A percentile compares a stretch with the other conserved stretches of the same genome.
phyloP scores from a whole-genome alignment of 2,329 filamentous ascomycete genomes.

The Colletotrichum sp. region DNA sequence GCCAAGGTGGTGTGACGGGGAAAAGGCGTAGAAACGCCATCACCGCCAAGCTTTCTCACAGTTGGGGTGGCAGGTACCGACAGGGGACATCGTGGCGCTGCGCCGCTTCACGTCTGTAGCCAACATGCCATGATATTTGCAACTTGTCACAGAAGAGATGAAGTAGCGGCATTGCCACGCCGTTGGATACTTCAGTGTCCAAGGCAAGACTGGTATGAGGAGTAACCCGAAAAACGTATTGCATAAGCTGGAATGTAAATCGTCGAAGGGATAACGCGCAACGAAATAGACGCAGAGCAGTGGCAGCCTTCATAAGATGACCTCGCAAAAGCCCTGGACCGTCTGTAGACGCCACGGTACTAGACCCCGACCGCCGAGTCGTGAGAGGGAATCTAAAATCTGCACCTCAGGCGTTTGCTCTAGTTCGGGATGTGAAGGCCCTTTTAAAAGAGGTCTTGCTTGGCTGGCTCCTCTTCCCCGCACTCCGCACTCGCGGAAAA shows the following conservation, averaged over 20 bases:
- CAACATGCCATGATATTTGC: background rate
- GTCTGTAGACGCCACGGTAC: background rate
- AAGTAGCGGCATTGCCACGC: too few species aligned
- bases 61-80: background rate
- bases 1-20: background rate
- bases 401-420: background rate
- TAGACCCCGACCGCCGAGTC: background rate
- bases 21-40: background rate
- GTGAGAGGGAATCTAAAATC: background rate
- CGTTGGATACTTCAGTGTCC: fast-evolving
- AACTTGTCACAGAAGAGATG: background rate
- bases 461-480: constrained; percentile 13
- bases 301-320: background rate
- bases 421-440: background rate
- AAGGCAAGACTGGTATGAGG: background rate
- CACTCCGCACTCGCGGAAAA: constrained; percentile 16
- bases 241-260: background rate
- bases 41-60: background rate
- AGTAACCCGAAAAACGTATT: background rate
- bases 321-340: background rate
- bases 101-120: background rate
- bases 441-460: constrained; percentile 5
- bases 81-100: background rate
- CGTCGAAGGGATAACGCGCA: background rate
- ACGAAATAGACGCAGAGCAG: background rate